Percentiles rank a stretch among this genome's conserved stretches.
phyloP scores from a whole-genome alignment of 768 basidiomycete genomes.

The Suillus plorans region DNA sequence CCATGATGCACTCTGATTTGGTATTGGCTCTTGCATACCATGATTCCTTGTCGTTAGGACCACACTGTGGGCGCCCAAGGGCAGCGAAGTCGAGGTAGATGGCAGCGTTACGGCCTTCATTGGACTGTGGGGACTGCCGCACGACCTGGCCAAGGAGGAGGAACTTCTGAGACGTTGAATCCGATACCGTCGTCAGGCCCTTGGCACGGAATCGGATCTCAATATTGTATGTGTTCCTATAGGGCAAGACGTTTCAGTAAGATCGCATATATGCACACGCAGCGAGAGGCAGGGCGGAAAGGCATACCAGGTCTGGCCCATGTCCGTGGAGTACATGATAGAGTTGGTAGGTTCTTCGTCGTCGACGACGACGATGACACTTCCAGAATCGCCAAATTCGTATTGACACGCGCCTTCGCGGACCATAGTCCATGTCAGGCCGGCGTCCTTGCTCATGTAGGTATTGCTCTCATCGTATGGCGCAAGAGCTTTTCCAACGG shows the following conservation, averaged over 20 bases:
- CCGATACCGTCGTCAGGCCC: constrained; percentile 85
- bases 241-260: background rate
- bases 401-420: constrained; percentile 82
- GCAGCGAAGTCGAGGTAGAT: constrained; percentile 83
- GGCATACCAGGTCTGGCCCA: constrained; percentile 82
- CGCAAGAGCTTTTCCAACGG: constrained; percentile 64
- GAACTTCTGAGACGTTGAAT: constrained; percentile 97
- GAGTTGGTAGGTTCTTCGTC: constrained; percentile 77
- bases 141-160: constrained; percentile 79
- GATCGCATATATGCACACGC: background rate
- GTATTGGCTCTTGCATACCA: constrained; percentile 80
- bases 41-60: constrained; percentile 69
- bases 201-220: constrained; percentile 70
- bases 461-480: constrained; percentile 89
- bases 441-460: constrained; percentile 89
- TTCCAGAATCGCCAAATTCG: constrained; percentile 91
- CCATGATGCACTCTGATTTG: constrained; percentile 84
- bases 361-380: constrained; percentile 77
- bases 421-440: constrained; percentile 82
- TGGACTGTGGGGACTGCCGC: constrained; percentile 53
- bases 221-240: constrained; percentile 70
- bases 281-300: background rate
- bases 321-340: constrained; percentile 77
- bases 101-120: constrained; percentile 61
- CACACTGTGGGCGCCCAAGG: constrained; percentile 69